These are phyloP conservation scores for Cyclostephanos tholiformis DNA, from an alignment of 108 stramenopile genomes.

Conservation along the genomic window DNA sequence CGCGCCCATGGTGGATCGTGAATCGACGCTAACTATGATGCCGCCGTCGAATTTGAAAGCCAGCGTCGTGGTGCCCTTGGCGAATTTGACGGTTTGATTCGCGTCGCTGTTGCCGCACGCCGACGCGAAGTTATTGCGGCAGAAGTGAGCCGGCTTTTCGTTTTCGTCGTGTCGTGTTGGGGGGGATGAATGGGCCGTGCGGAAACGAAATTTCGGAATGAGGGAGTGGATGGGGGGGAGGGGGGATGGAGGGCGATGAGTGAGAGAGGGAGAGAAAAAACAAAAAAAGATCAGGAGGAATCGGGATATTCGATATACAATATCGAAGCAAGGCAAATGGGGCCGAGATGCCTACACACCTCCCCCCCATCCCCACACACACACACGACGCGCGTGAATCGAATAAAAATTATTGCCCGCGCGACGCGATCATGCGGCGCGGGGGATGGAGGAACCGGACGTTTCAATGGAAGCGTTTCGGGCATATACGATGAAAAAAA, in stretches of 20 bases:
- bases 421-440: too few relatives aligned
- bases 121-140: constrained; percentile 87
- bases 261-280: constrained; percentile 9
- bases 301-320: too few relatives aligned
- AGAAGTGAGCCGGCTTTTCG: constrained; percentile 79
- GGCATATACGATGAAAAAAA: too few relatives aligned
- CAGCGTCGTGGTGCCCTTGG: constrained; percentile 99
- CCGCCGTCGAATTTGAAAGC: constrained; percentile 98
- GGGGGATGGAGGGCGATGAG: not conserved
- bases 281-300: constrained; percentile 4
- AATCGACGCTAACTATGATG: constrained; percentile 96
- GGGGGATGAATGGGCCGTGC: not conserved
- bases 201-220: too few relatives aligned
- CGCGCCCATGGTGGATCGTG: constrained; percentile 97
- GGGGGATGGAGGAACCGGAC: too few relatives aligned
- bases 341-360: too few relatives aligned
- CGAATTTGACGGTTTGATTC: constrained; percentile 85
- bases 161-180: not conserved
- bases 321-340: too few relatives aligned
- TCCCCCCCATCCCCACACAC: too few relatives aligned
- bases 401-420: too few relatives aligned
- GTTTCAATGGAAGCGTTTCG: too few relatives aligned
- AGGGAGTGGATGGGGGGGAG: not conserved
- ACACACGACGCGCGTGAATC: too few relatives aligned
- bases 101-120: constrained; percentile 82